Evolutionary conservation across 257 asterid species (phyloP).

Genomic region (Fraxinus anomala): DNA sequence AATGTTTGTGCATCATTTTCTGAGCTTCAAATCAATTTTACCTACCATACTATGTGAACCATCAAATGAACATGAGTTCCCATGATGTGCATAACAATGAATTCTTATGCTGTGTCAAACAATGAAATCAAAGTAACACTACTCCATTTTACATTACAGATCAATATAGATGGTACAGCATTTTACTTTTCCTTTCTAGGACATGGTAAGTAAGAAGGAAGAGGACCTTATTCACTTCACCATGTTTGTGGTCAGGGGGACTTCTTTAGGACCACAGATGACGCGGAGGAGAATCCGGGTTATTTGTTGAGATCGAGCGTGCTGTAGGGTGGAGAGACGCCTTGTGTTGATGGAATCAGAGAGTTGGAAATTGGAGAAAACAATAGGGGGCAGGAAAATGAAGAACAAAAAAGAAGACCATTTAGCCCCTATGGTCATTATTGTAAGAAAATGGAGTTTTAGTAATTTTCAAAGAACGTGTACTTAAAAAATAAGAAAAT

Average conservation of each 20-base stretch:
- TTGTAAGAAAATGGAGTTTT: too few species aligned
- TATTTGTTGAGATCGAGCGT: too few species aligned
- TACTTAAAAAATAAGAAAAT: too few species aligned
- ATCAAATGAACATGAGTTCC: slow-evolving; percentile 15
- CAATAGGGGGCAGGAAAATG: too few species aligned
- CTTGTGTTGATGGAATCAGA: too few species aligned
- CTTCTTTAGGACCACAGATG: not conserved
- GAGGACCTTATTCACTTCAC: too few species aligned
- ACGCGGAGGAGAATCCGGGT: too few species aligned
- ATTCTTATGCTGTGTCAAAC: not conserved
- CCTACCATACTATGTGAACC: slow-evolving; percentile 16
- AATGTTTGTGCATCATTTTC: slow-evolving; percentile 8
- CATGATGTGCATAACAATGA: not conserved
- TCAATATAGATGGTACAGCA: slow-evolving; percentile 11
- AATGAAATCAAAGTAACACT: not conserved
- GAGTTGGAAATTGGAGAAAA: too few species aligned
- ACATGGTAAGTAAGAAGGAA: not conserved
- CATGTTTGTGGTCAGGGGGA: not conserved
- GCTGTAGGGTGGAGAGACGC: too few species aligned
- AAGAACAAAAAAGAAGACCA: too few species aligned
- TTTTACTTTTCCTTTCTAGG: slow-evolving; percentile 4
- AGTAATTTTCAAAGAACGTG: too few species aligned
- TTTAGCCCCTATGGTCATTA: too few species aligned
- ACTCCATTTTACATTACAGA: slow-evolving; percentile 9
- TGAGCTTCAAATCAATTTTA: slow-evolving; percentile 13